Evolutionary conservation across 495 filamentous ascomycete genomes (phyloP).

Genomic region (Bacidia gigantensis): DNA sequence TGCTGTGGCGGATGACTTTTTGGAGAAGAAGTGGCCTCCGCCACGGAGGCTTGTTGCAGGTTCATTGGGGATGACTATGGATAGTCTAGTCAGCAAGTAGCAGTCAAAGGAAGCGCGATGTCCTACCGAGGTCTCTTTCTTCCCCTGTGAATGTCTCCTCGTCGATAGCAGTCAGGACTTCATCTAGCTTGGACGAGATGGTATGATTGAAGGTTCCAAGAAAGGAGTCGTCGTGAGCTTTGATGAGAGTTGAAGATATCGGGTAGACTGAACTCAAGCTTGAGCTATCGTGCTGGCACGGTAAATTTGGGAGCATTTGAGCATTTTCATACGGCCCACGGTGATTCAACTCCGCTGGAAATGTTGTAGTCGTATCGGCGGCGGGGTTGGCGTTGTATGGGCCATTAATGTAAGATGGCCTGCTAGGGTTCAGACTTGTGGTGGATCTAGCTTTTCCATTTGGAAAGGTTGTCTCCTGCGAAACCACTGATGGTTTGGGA

Average conservation of each 20-base stretch:
- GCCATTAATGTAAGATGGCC: neutral
- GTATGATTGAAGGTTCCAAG: slow-evolving; percentile 40
- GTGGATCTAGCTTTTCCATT: no score
- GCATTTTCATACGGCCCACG: neutral
- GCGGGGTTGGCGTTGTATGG: neutral
- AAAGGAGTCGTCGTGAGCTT: neutral
- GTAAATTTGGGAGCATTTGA: neutral
- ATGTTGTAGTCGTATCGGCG: neutral
- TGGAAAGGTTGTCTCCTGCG: no score
- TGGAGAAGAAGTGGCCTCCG: slow-evolving; percentile 12
- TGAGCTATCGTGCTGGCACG: neutral
- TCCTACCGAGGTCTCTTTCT: slow-evolving; percentile 44
- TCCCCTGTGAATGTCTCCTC: slow-evolving; percentile 46
- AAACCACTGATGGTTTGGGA: no score
- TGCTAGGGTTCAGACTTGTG: neutral
- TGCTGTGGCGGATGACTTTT: slow-evolving; percentile 10
- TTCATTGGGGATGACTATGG: slow-evolving; percentile 16
- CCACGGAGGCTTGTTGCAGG: slow-evolving; percentile 21
- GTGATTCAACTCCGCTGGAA: neutral
- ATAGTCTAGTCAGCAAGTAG: neutral
- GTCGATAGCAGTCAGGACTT: slow-evolving; percentile 56
- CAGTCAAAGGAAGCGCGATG: slow-evolving; percentile 13
- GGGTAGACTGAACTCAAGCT: neutral
- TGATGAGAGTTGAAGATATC: neutral
- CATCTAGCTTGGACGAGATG: slow-evolving; percentile 43